A percentile compares a stretch with the other conserved stretches of the same genome.
phyloP scores from a whole-genome alignment of 1,139 yeast genomes.

The Zygosaccharomyces pseudobailii region DNA sequence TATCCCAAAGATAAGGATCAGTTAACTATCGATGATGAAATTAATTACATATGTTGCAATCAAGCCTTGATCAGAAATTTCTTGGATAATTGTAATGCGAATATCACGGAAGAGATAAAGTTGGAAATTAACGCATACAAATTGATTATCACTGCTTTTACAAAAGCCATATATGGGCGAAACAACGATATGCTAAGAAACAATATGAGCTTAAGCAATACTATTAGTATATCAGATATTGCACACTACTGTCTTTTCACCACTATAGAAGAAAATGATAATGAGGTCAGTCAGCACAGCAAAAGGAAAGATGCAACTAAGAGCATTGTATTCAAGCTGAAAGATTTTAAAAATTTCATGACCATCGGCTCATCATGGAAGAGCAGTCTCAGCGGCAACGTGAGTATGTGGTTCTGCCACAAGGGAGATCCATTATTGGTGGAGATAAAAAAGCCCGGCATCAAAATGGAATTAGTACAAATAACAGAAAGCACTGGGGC shows the following conservation, averaged over 20 bases:
- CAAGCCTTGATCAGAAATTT: conserved; percentile 45
- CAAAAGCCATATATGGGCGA: conserved; percentile 45
- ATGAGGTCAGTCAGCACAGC: conserved; percentile 25
- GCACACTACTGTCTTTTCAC: conserved; percentile 32
- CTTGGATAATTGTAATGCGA: conserved; percentile 39
- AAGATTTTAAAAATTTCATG: conserved; percentile 51
- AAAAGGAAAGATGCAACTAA: conserved; percentile 19
- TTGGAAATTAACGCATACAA: conserved; percentile 44
- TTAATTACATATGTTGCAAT: conserved; percentile 43
- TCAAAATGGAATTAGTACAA: conserved; percentile 39
- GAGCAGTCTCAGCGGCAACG: conserved; percentile 29
- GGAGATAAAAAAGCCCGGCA: conserved; percentile 32
- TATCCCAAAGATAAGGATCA: conserved; percentile 14
- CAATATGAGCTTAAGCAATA: conserved; percentile 53
- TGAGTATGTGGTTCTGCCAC: conserved; percentile 45
- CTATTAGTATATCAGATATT: conserved; percentile 46
- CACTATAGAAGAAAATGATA: conserved; percentile 12
- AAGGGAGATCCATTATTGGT: conserved; percentile 55
- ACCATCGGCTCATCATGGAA: conserved; percentile 34
- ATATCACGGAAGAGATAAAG: conserved; percentile 52
- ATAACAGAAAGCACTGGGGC: conserved; percentile 39
- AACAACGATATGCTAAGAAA: conserved; percentile 51
- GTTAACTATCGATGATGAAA: conserved; percentile 25
- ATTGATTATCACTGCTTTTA: conserved; percentile 48
- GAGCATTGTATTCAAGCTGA: conserved; percentile 40